phyloP scores from a whole-genome alignment of 345 rosid genomes.

The Geranium brycei region DNA sequence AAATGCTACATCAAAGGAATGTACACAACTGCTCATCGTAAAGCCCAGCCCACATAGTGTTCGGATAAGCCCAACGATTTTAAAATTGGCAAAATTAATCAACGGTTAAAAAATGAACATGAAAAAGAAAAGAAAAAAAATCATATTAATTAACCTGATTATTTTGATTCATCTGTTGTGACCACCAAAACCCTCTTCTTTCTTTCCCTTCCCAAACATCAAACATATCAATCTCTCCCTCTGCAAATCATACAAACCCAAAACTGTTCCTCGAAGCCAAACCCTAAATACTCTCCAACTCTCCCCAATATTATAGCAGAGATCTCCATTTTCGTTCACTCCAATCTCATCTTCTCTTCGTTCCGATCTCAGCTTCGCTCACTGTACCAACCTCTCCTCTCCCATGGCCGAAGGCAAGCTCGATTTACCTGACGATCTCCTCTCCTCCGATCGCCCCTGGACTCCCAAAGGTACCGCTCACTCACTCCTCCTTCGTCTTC shows the following conservation, averaged over 20 bases:
- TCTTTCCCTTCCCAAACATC: slow-evolving; percentile 4
- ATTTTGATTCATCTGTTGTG: slow-evolving; percentile 20
- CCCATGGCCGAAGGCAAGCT: slow-evolving; percentile 68
- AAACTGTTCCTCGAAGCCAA: slow-evolving; percentile 20
- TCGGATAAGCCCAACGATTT: too few species aligned
- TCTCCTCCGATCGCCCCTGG: slow-evolving; percentile 42
- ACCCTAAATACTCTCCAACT: slow-evolving; percentile 5
- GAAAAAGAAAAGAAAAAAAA: too few species aligned
- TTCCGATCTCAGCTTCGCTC: slow-evolving; percentile 1
- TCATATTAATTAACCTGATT: neutral
- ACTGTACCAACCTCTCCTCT: neutral
- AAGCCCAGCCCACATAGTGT: too few species aligned
- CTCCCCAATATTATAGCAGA: neutral
- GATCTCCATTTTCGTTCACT: slow-evolving; percentile 6
- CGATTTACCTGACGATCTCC: slow-evolving; percentile 79
- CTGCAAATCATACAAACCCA: slow-evolving; percentile 5
- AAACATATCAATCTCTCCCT: neutral
- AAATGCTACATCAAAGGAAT: too few species aligned
- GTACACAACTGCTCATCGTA: too few species aligned
- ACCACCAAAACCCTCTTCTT: slow-evolving; percentile 26
- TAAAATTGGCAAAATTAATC: too few species aligned
- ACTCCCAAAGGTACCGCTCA: slow-evolving; percentile 34
- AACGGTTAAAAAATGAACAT: too few species aligned
- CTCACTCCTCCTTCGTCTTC: neutral
- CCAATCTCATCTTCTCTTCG: slow-evolving; percentile 6